phyloP scores from a whole-genome alignment of 2,329 filamentous ascomycete genomes.

The Diaporthe sp. region DNA sequence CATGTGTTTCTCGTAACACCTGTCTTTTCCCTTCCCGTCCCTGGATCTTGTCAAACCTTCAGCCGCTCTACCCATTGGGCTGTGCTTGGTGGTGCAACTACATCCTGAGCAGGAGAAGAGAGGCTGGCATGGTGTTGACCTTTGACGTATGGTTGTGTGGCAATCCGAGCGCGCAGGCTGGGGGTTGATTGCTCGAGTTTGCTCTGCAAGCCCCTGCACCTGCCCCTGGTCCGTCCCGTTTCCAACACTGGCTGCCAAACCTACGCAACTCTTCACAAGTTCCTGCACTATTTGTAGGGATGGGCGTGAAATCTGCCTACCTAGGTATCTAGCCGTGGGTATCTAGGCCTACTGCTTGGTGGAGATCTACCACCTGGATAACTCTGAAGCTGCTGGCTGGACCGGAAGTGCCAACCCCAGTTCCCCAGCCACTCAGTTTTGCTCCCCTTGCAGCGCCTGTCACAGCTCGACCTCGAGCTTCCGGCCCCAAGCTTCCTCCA shows the following conservation, averaged over 20 bases:
- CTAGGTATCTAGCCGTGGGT: not conserved
- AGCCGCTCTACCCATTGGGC: not conserved
- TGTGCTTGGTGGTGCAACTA: not conserved
- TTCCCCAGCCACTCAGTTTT: constrained; percentile 39
- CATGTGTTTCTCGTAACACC: not conserved
- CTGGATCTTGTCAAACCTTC: too few relatives aligned
- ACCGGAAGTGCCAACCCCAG: constrained; percentile 24
- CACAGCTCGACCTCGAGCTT: constrained; percentile 15
- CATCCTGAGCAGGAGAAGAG: not conserved
- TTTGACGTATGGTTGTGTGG: not conserved
- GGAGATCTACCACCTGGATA: not conserved
- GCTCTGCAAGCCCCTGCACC: not conserved
- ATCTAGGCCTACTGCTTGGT: not conserved
- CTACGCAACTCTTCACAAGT: not conserved
- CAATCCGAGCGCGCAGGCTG: too few relatives aligned
- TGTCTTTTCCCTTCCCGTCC: not conserved
- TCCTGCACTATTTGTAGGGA: not conserved
- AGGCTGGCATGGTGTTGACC: not conserved
- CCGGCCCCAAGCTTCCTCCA: constrained; percentile 34
- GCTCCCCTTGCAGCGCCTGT: constrained; percentile 23
- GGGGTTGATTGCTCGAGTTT: not conserved
- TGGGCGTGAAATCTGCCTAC: not conserved
- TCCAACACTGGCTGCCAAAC: not conserved
- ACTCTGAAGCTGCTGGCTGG: not conserved
- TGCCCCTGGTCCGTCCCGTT: not conserved